Base-by-base conservation (phyloP, 106 monocot genomes). In the Chionographis japonica region DNA sequence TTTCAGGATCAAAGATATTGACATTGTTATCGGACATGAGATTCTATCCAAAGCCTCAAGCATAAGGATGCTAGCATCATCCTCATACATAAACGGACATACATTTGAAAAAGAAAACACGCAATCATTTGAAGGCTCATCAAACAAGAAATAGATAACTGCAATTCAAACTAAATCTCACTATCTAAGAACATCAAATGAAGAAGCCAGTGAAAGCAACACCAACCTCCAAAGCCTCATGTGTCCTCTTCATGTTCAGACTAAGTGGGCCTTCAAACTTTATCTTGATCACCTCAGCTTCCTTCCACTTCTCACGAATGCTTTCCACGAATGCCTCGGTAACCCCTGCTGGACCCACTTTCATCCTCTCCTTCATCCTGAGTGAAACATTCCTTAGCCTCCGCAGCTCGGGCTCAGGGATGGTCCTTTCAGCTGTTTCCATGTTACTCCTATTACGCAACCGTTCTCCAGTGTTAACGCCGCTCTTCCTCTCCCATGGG, bases 301-400 rank as follows among this genome's bases (percentile, higher is more conserved):
- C 78, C 69, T 75, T 86, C 95, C 95, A 97, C 58, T 89, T 97
- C 72, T 68, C 56, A 54, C 78, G 86, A 66, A 97, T 92, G 60
- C 49, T 77, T 61, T 86, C 75, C 37, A 92, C 89, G n/a, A 97
- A 40, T 10, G 77, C 75, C 52, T 86, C 73, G 19, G 92, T 92
- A 53, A 97, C 88, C 15, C 95, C 95, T 43, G 82, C 89, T 9
- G 84, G 68, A 6, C 95, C 92, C 36, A 97, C 80, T 56, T 84
- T 92, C 68, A 84, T 84, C 58, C 91, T 97, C 68, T 92, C 95
- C 78, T 92, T 97, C 80, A 92, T 86, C 76, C 86, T 89, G 58
- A 97, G 63, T 4, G 89, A 86, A 46, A 69, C 56, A 68, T 86
- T 86, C 66, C 95, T 84, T 37, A 97, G 78, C 82, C 95, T 81